Conservation (phyloP, 805 yeast species). For the Zygosaccharomyces bailii region DNA sequence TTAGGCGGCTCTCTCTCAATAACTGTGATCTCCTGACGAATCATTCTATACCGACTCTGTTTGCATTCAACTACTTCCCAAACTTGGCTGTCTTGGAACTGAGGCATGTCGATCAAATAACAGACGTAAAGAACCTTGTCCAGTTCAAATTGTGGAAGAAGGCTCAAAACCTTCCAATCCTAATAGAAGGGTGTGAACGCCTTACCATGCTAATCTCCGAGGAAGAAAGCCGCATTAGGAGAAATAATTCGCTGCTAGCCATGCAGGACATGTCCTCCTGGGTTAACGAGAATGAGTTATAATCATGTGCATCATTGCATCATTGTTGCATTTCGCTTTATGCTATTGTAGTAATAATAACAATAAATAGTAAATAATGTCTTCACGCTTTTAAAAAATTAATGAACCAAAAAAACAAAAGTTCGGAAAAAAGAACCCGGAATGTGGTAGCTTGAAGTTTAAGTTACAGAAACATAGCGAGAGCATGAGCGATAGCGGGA, state of each 20-base stretch:
- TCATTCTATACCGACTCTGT: constrained; percentile 51
- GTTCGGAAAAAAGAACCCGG: not conserved
- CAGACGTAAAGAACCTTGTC: constrained; percentile 62
- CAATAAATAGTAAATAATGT: not conserved
- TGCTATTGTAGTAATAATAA: not conserved
- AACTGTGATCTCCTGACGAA: constrained; percentile 61
- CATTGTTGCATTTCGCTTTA: not conserved
- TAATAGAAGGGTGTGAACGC: constrained; percentile 77
- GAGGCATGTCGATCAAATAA: constrained; percentile 55
- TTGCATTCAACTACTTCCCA: constrained; percentile 47
- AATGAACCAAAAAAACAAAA: not conserved
- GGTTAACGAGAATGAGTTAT: constrained; percentile 49
- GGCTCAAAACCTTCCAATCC: constrained; percentile 44
- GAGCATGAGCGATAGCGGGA: constrained; percentile 6
- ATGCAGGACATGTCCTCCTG: constrained; percentile 62
- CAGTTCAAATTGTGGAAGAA: constrained; percentile 57
- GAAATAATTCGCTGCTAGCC: constrained; percentile 52
- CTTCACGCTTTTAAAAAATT: not conserved
- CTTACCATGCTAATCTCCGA: constrained; percentile 56
- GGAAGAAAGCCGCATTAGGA: constrained; percentile 58
- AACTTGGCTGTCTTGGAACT: constrained; percentile 73
- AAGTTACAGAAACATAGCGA: not conserved
- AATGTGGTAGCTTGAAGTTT: too few relatives aligned
- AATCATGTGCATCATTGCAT: constrained; percentile 1
- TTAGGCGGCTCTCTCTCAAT: constrained; percentile 72